Evolutionary conservation across 2,329 filamentous ascomycete species (phyloP), one percentile per base, ranked within the genome.

Genomic region (Alternaria viburni): DNA sequence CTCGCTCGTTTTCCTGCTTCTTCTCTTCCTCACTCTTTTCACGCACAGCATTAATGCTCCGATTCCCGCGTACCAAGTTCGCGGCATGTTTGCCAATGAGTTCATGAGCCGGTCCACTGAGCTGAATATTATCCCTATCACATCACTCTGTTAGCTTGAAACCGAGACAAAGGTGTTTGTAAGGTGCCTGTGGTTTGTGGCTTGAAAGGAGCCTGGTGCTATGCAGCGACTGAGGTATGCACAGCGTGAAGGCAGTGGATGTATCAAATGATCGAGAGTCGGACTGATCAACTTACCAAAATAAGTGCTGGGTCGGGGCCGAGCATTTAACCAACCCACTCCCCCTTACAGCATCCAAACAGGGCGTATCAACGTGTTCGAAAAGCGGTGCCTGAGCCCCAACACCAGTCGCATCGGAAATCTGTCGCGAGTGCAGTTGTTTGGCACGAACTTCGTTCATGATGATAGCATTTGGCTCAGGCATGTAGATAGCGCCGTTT

Each of bases 11-110:
- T 41, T 60, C 47, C 36, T 41, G 36, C n/a, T 41, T 41, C 36
- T 41, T 41, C 36, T 41, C 36, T 41, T 41, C 36, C n/a, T 41
- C 36, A 41, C 8, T 41, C 36, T 41, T 41, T 17, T 59, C 62
- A 62, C 63, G 69, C 63, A 70, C 66, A 50, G 47, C 55, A 62
- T 79, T 77, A 69, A 76, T 65, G 54, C 73, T 77, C 46, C 69
- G 66, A 61, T 79, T 79, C 13, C 59, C 61, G 57, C 69, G 71
- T 46, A 80, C 61, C 54, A 81, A 67, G 59, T 66, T 70, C 57
- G 73, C 78, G 67, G 78, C 73, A 59, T 78, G 73, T 52, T 61
- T 70, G 67, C 77, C 79, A 61, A 81, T 77, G 70, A 79, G 74
- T 59, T 71, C 57, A 55, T 80, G 76, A 28, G 76, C 78, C 45